Conservation (phyloP, 495 filamentous ascomycete species). For the Neurospora sp. region DNA sequence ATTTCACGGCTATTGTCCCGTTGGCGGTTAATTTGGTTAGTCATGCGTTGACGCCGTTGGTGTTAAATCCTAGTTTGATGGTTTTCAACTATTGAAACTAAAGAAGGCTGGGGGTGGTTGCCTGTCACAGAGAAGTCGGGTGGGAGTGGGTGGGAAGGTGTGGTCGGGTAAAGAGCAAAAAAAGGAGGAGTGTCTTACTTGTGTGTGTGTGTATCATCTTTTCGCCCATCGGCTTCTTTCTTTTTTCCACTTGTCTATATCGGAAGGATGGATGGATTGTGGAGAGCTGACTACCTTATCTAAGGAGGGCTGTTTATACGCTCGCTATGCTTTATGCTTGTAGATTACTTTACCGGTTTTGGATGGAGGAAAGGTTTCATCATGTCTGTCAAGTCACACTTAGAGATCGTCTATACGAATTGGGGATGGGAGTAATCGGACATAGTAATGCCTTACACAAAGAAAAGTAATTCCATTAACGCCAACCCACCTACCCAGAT, state of each 20-base stretch:
- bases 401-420: neutral
- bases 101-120: neutral
- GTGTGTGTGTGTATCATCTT: neutral
- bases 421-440: neutral
- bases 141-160: too few species aligned
- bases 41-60: slow-evolving; percentile 58
- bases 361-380: neutral
- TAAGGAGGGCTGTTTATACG: neutral
- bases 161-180: neutral
- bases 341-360: neutral
- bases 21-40: slow-evolving; percentile 54
- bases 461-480: neutral
- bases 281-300: neutral
- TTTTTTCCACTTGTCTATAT: neutral
- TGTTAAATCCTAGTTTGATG: slow-evolving; percentile 64
- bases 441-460: neutral
- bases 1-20: slow-evolving; percentile 64
- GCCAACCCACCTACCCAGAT: neutral
- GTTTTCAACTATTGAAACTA: slow-evolving; percentile 55
- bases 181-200: neutral
- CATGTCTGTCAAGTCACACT: neutral
- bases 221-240: neutral
- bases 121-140: too few species aligned
- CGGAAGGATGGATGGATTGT: neutral
- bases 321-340: neutral